A percentile compares a stretch with the other conserved stretches of the same genome.
phyloP scores from a whole-genome alignment of 352 stramenopile species.

The Phytophthora podocarpi region DNA sequence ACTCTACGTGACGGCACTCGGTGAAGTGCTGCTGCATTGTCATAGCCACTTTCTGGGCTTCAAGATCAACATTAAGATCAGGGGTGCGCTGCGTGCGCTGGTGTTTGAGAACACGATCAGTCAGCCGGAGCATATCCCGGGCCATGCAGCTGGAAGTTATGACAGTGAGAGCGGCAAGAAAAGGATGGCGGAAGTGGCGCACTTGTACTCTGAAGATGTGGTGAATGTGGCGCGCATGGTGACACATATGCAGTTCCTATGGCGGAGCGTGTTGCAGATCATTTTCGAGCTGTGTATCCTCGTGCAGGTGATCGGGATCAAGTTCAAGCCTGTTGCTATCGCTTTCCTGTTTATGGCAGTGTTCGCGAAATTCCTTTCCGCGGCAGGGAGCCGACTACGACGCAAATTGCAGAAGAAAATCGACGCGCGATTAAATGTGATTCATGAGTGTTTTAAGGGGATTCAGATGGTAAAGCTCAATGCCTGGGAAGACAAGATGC shows the following conservation, averaged over 20 bases:
- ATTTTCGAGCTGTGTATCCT: constrained; percentile 43
- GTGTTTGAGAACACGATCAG: constrained; percentile 49
- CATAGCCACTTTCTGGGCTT: constrained; percentile 40
- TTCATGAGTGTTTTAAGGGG: constrained; percentile 54
- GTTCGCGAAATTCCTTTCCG: constrained; percentile 26
- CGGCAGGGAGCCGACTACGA: constrained; percentile 23
- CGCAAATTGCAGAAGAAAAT: constrained; percentile 30
- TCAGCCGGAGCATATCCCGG: constrained; percentile 22
- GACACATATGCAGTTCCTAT: constrained; percentile 37
- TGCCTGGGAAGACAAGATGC: constrained; percentile 59
- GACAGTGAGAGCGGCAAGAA: constrained; percentile 35
- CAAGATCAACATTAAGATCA: constrained; percentile 45
- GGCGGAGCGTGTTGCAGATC: constrained; percentile 36
- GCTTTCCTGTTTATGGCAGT: constrained; percentile 32
- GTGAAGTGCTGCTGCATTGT: constrained; percentile 31
- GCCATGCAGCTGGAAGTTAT: constrained; percentile 27
- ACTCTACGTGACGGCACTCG: constrained; percentile 36
- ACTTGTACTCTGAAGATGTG: constrained; percentile 43
- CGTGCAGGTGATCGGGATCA: constrained; percentile 43
- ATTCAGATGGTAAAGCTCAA: constrained; percentile 70
- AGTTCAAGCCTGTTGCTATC: constrained; percentile 32
- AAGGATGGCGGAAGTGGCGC: constrained; percentile 39
- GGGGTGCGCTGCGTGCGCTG: constrained; percentile 34
- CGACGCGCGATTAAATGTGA: constrained; percentile 38
- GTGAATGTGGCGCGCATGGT: constrained; percentile 27